Evolutionary conservation across 2,329 filamentous ascomycete genomes (phyloP).

Genomic region (Cercospora berteroae): DNA sequence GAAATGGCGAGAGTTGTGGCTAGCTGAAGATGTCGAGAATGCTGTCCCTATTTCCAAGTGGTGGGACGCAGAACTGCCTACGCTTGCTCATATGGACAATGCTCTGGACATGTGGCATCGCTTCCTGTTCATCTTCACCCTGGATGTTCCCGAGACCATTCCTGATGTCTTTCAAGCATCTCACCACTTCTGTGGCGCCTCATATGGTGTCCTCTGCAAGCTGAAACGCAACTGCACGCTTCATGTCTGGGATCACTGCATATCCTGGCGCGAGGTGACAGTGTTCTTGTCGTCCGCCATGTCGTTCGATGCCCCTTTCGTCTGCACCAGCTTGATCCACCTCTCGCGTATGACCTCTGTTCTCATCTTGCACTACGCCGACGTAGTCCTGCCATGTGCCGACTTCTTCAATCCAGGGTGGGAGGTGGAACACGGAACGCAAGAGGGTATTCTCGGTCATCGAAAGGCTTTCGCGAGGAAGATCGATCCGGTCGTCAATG

Average conservation of each 20-base stretch:
- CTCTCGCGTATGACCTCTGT: slow-evolving; percentile 27
- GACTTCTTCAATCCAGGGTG: slow-evolving; percentile 60
- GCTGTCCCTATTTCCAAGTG: slow-evolving; percentile 44
- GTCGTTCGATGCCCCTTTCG: slow-evolving; percentile 20
- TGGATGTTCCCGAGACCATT: slow-evolving; percentile 8
- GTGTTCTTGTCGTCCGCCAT: slow-evolving; percentile 16
- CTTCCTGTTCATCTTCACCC: slow-evolving; percentile 26
- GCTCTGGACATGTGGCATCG: slow-evolving; percentile 49
- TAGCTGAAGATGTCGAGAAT: slow-evolving; percentile 46
- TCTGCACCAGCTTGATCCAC: slow-evolving; percentile 26
- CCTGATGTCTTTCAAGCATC: slow-evolving; percentile 17
- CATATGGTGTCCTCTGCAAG: slow-evolving; percentile 14
- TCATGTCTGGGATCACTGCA: slow-evolving; percentile 14
- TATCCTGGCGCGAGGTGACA: slow-evolving; percentile 13
- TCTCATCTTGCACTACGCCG: slow-evolving; percentile 45
- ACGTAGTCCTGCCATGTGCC: slow-evolving; percentile 49
- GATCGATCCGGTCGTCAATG: slow-evolving; percentile 61
- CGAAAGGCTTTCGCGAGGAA: slow-evolving; percentile 54
- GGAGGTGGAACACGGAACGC: slow-evolving; percentile 58
- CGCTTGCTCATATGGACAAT: slow-evolving; percentile 47
- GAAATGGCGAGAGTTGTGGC: slow-evolving; percentile 48
- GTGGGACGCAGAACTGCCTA: slow-evolving; percentile 48
- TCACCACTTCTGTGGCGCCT: slow-evolving; percentile 13
- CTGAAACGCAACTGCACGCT: slow-evolving; percentile 8
- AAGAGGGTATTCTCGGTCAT: slow-evolving; percentile 52